These are phyloP conservation scores for Septoria petroselini DNA, from an alignment of 2,329 filamentous ascomycete genomes.

Conservation along the genomic window DNA sequence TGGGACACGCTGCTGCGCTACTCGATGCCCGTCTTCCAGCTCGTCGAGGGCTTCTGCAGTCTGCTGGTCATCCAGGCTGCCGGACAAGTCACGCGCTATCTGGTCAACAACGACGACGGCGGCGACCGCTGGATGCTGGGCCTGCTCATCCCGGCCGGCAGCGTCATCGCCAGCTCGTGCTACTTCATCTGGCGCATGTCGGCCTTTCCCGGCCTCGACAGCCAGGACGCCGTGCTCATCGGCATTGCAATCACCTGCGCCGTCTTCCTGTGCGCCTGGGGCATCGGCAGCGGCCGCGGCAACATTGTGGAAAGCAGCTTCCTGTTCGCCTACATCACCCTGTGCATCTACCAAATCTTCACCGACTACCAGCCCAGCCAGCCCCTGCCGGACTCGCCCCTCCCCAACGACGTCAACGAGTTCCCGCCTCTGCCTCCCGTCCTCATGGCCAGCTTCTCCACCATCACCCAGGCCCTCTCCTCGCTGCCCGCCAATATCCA, in stretches of 20 bases:
- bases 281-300: slow-evolving; percentile 87
- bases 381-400: slow-evolving; percentile 44
- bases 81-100: slow-evolving; percentile 89
- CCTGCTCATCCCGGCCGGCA: slow-evolving; percentile 81
- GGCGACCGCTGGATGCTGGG: slow-evolving; percentile 97
- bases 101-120: slow-evolving; percentile 81
- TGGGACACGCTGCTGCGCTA: slow-evolving; percentile 90
- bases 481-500: slow-evolving; percentile 79
- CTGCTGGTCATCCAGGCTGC: slow-evolving; percentile 91
- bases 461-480: slow-evolving; percentile 77
- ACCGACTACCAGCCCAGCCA: slow-evolving; percentile 89
- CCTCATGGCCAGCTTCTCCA: slow-evolving; percentile 97
- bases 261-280: slow-evolving; percentile 88
- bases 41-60: slow-evolving; percentile 94
- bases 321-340: slow-evolving; percentile 94
- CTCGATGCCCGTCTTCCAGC: slow-evolving; percentile 89
- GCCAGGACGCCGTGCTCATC: slow-evolving; percentile 87
- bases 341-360: slow-evolving; percentile 98
- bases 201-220: slow-evolving; percentile 88
- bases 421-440: slow-evolving; percentile 95
- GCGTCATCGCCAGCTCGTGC: slow-evolving; percentile 85
- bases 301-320: slow-evolving; percentile 94
- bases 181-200: slow-evolving; percentile 97
- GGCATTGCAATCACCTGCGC: slow-evolving; percentile 89
- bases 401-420: slow-evolving; percentile 62